Percentiles rank a stretch among this genome's conserved stretches.
phyloP scores from a whole-genome alignment of 2,329 filamentous ascomycete species.

The Monosporascus sp. region DNA sequence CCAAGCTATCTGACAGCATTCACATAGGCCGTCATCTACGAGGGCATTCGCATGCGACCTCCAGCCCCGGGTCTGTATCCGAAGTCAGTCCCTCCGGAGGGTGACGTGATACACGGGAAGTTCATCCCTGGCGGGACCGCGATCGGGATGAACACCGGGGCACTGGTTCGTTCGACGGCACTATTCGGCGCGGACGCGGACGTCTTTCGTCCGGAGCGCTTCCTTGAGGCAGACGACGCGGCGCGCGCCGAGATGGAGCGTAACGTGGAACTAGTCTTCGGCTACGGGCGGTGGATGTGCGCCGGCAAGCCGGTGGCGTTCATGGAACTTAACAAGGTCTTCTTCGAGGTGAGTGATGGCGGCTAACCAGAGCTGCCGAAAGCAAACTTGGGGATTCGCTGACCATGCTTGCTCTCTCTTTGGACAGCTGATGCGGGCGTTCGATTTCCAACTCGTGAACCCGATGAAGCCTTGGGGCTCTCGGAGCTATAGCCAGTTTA shows the following conservation, averaged over 20 bases:
- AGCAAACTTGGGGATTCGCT: neutral
- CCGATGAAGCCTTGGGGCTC: constrained; percentile 12
- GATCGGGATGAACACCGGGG: constrained; percentile 5
- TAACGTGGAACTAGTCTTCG: constrained; percentile 7
- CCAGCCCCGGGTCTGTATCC: constrained; percentile 25
- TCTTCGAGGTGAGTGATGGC: constrained; percentile 32
- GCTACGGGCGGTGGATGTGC: constrained; percentile 29
- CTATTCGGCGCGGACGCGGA: constrained; percentile 9
- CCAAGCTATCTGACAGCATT: neutral
- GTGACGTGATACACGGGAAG: constrained; percentile 20
- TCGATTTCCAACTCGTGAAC: constrained; percentile 26
- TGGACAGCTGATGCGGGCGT: constrained; percentile 16
- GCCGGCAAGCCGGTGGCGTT: constrained; percentile 36
- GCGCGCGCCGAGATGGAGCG: constrained; percentile 5
- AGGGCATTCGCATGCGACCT: constrained; percentile 32
- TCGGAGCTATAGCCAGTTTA: neutral
- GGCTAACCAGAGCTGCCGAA: neutral
- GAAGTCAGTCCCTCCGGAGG: constrained; percentile 21
- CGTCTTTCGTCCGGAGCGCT: constrained; percentile 12
- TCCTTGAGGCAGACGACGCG: constrained; percentile 1
- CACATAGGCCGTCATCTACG: constrained; percentile 29
- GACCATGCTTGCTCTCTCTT: neutral
- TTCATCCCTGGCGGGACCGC: constrained; percentile 10
- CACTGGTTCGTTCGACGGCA: constrained; percentile 3
- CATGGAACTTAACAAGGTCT: constrained; percentile 37